Evolutionary conservation across 805 yeast species (phyloP).

Genomic region (Trichomonascus vanleenenianus): DNA sequence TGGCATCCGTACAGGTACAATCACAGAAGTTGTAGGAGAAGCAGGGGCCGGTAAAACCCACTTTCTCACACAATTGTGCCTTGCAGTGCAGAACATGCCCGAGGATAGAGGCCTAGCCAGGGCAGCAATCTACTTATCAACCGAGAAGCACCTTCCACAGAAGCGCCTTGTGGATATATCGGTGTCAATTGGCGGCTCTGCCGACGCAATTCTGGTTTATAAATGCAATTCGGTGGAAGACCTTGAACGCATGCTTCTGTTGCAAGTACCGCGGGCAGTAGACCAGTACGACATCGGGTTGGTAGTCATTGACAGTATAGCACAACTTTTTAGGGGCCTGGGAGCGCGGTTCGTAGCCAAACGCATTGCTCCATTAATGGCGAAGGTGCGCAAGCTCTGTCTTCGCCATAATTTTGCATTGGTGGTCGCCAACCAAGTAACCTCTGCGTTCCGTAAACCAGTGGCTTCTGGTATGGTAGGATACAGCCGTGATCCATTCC

Average conservation of each 20-base stretch:
- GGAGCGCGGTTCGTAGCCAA: background rate
- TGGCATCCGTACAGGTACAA: constrained; percentile 39
- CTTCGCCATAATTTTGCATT: constrained; percentile 45
- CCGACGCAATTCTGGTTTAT: constrained; percentile 40
- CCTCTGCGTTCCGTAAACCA: constrained; percentile 41
- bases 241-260: constrained; percentile 63
- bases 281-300: constrained; percentile 39
- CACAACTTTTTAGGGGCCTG: constrained; percentile 55
- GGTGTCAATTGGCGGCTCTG: constrained; percentile 22
- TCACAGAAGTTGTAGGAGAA: constrained; percentile 77
- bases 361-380: constrained; percentile 13
- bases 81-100: constrained; percentile 46
- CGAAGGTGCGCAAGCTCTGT: constrained; percentile 43
- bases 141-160: constrained; percentile 70
- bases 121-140: constrained; percentile 63
- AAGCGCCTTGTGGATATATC: constrained; percentile 36
- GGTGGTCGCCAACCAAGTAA: constrained; percentile 72
- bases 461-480: constrained; percentile 20
- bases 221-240: constrained; percentile 61
- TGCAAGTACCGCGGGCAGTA: constrained; percentile 58
- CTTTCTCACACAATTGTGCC: constrained; percentile 56
- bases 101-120: constrained; percentile 41
- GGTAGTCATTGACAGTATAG: constrained; percentile 69
- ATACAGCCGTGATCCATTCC: constrained; percentile 30
- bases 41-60: constrained; percentile 87